phyloP scores from a whole-genome alignment of 2,329 filamentous ascomycete species.

The Paracamarosporium sp. region DNA sequence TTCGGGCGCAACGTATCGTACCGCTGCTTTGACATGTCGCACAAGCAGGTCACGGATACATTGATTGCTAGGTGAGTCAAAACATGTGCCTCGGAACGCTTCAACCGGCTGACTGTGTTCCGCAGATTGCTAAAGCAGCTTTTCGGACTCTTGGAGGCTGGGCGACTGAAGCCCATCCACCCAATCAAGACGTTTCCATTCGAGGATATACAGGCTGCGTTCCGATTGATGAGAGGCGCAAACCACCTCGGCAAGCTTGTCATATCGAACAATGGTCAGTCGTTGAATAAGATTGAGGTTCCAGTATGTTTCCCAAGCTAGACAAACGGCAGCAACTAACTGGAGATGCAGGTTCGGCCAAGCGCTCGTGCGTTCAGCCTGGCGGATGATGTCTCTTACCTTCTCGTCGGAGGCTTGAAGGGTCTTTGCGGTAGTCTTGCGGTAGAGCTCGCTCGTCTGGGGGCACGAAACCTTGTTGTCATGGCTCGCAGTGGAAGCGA shows the following conservation, averaged over 20 bases:
- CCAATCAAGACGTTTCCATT: conserved; percentile 35
- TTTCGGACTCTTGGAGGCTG: neutral
- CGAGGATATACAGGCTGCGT: conserved; percentile 35
- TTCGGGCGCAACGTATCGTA: conserved; percentile 12
- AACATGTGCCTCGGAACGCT: no score
- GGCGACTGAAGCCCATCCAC: conserved; percentile 37
- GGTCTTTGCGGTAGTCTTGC: conserved; percentile 24
- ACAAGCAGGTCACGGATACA: no score
- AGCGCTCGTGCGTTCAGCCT: neutral
- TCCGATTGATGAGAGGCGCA: conserved; percentile 34
- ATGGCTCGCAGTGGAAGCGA: neutral
- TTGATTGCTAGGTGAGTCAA: no score
- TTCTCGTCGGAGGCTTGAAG: conserved; percentile 23
- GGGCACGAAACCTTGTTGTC: conserved; percentile 9
- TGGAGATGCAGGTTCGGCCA: neutral
- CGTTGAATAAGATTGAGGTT: no score
- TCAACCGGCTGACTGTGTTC: no score
- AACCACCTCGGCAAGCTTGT: conserved; percentile 50
- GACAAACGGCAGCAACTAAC: no score
- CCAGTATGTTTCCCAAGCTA: no score
- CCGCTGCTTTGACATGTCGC: conserved; percentile 7
- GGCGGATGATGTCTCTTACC: conserved; percentile 16
- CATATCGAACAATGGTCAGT: conserved; percentile 29
- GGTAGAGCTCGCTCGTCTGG: conserved; percentile 17
- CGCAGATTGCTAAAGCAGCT: neutral